Base-by-base conservation (phyloP, 1,284 basidiomycete genomes). In the Austroboletus niveus region DNA sequence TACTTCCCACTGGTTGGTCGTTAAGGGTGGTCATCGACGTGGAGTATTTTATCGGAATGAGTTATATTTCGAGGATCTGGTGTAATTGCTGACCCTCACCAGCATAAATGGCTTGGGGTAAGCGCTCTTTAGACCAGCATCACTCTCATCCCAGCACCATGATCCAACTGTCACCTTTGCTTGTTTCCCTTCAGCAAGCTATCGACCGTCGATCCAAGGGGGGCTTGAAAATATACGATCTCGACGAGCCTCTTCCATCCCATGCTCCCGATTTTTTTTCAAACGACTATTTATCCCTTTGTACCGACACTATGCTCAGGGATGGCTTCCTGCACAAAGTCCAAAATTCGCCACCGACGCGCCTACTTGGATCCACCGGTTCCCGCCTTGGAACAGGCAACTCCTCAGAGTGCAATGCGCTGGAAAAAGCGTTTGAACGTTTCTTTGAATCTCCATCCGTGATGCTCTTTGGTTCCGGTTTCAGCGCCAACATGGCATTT, bases 241-340 rank as follows among this genome's bases (percentile, higher is more conserved):
- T 64, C 30, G 47, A 65, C 20, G 36, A 55, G 15, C 61, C 69
- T 32, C 62, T 64, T 50, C 71, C 75, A n/a, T 73, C 80, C 55
- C 27, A 53, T 52, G 49, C 61, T 57, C 59, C 60, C 27, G 80
- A 82, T 58, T 74, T 82, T 55, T 79, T 77, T 29, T 81, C 79
- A 10, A 86, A 85, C 59, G 82, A 86, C 64, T 86, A 85, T 60
- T 72, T 87, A 30, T 81, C 80, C 4, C 60, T 87, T 5, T 71
- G 79, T 0, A 67, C 66, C 0, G 74, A 75, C n/a, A 35, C 57
- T 0, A 41, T 57, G 7, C 67, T 83, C 2, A 44, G 59, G 17
- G 32, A 59, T 6, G 48, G 49, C 11, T 77, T 76, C 57, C 53
- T 79, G 44, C 30, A 54, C 3, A 57, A 59, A 24, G 55, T 78